These are phyloP conservation scores for Pachysolen tannophilus DNA, from an alignment of 805 yeast genomes.

Conservation along the genomic window DNA sequence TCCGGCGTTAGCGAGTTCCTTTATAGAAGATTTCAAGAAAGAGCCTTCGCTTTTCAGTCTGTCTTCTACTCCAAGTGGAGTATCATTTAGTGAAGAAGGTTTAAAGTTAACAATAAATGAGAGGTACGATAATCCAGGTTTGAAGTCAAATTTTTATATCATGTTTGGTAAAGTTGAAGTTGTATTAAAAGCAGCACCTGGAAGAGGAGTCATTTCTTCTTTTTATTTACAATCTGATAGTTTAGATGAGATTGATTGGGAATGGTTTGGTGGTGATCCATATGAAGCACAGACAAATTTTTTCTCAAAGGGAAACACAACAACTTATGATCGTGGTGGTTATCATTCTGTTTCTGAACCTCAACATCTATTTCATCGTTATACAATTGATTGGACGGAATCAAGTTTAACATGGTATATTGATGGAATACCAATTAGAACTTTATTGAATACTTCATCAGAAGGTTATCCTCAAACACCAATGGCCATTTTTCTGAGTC, in stretches of 20 bases:
- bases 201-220: slow-evolving; percentile 74
- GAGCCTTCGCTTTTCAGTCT: slow-evolving; percentile 36
- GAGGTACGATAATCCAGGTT: slow-evolving; percentile 69
- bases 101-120: slow-evolving; percentile 48
- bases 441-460: slow-evolving; percentile 41
- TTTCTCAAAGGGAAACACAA: slow-evolving; percentile 73
- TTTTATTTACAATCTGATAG: slow-evolving; percentile 78
- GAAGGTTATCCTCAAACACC: slow-evolving; percentile 91
- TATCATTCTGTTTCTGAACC: slow-evolving; percentile 57
- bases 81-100: slow-evolving; percentile 50
- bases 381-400: slow-evolving; percentile 79
- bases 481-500: slow-evolving; percentile 60
- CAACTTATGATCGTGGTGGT: slow-evolving; percentile 74
- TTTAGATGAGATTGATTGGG: slow-evolving; percentile 83
- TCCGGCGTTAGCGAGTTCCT: slow-evolving; percentile 53
- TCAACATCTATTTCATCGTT: slow-evolving; percentile 56
- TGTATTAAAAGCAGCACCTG: slow-evolving; percentile 62
- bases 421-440: slow-evolving; percentile 65
- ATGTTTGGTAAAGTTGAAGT: slow-evolving; percentile 87
- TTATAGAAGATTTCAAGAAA: slow-evolving; percentile 42
- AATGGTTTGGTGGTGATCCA: slow-evolving; percentile 78
- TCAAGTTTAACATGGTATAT: slow-evolving; percentile 60
- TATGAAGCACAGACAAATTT: slow-evolving; percentile 70
- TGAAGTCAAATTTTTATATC: slow-evolving; percentile 71
- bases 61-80: slow-evolving; percentile 33